Evolutionary conservation across 2,329 filamentous ascomycete genomes (phyloP), one percentile per base, ranked within the genome.

Genomic region (Bipolaris bicolor): DNA sequence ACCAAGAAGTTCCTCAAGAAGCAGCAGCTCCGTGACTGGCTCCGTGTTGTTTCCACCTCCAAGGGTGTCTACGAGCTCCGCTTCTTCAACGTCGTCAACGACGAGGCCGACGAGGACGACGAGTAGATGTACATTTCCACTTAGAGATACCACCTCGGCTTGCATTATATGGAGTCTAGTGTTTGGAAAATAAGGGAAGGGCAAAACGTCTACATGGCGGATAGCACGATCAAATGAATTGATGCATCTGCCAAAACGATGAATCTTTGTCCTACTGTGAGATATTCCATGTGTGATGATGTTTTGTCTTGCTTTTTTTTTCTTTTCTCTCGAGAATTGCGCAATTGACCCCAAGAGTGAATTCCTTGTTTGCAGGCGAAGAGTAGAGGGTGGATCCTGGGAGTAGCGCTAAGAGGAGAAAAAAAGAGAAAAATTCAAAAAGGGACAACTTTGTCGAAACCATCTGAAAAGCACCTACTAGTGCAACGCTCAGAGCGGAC

Each of bases 1-100:
- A 99, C 95, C 82, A 99, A 99, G 92, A 99, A 99, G 88, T 99
- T 97, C 90, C 90, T 99, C 83, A 99, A 99, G 92, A 99, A 99
- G 91, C 92, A 97, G 87, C 94, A 98, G 88, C 91, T 99, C 80
- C 92, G 95, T 85, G 95, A 99, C 87, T 99, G 95, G 95, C 91
- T 99, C 79, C 93, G 95, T 77, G 94, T 99, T 75, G 95, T 99
- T 78, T 96, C 92, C 74, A 98, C 94, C 80, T 92, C 90, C 81
- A 94, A 94, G 86, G 94, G 95, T 79, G 93, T 97, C 70, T 99
- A 99, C 86, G 93, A 97, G 87, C 90, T 99, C 83, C 93, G 96
- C 86, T 99, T 99, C 93, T 99, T 96, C 92, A 99, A 99, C 87
- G 93, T 99, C 79, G 94, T 97, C 77, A 95, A 96, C 83, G 95